phyloP scores from a whole-genome alignment of 495 filamentous ascomycete genomes.

The Trichoderma virens region DNA sequence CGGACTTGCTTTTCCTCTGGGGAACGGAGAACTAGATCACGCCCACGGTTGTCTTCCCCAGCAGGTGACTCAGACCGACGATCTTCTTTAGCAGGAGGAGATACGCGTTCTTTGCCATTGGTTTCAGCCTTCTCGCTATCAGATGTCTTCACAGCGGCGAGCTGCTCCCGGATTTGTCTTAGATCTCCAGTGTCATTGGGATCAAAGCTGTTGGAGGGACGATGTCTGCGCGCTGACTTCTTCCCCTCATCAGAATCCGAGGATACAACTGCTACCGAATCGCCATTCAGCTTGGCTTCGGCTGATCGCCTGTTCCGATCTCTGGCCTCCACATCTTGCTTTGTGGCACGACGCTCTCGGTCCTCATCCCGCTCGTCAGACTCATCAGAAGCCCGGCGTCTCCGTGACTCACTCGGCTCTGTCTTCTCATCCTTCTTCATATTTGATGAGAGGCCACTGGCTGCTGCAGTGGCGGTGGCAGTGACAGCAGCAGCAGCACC shows the following conservation, averaged over 20 bases:
- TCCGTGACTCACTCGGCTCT: constrained; percentile 12
- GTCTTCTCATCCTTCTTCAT: constrained; percentile 28
- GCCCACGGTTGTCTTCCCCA: constrained; percentile 27
- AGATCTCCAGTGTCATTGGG: constrained; percentile 42
- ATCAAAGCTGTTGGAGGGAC: constrained; percentile 35
- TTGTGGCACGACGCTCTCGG: not conserved
- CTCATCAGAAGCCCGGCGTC: constrained; percentile 4
- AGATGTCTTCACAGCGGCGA: constrained; percentile 20
- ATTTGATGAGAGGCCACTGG: constrained; percentile 27
- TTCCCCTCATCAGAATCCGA: constrained; percentile 17
- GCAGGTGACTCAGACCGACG: constrained; percentile 6
- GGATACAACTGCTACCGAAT: constrained; percentile 15
- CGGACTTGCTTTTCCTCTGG: constrained; percentile 39
- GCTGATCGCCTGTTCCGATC: constrained; percentile 16
- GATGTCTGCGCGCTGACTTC: constrained; percentile 21
- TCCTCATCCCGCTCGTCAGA: not conserved
- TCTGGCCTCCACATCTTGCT: constrained; percentile 7
- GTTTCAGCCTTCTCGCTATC: not conserved
- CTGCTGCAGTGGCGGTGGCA: constrained; percentile 15
- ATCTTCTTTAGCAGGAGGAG: constrained; percentile 16
- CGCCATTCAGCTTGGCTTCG: constrained; percentile 22
- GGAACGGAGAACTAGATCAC: constrained; percentile 23
- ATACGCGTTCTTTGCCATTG: constrained; percentile 22
- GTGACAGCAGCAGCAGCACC: constrained; percentile 25
- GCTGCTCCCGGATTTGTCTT: constrained; percentile 39